phyloP scores from a whole-genome alignment of 768 basidiomycete species.

The Pleurotus eryngii region DNA sequence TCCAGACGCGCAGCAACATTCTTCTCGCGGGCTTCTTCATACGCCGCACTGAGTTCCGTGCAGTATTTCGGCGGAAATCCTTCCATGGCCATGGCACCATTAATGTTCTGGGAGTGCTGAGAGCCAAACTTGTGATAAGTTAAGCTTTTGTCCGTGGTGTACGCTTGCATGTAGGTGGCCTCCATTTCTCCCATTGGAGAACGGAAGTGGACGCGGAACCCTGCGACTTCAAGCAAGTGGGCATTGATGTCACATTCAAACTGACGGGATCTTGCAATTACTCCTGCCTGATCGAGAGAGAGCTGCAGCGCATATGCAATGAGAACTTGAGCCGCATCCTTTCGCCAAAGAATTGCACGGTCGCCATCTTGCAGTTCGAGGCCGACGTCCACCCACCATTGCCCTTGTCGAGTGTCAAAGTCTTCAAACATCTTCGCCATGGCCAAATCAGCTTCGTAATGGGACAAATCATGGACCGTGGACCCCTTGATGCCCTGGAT shows the following conservation, averaged over 20 bases:
- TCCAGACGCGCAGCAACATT: not conserved
- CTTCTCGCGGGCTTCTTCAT: not conserved
- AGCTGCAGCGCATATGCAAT: too few species aligned
- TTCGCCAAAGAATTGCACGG: not conserved
- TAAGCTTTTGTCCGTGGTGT: not conserved
- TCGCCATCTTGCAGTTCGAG: not conserved
- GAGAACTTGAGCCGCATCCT: not conserved
- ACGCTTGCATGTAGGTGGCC: not conserved
- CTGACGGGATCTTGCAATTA: not conserved
- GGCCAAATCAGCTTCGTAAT: not conserved
- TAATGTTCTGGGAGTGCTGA: not conserved
- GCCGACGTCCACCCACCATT: conserved; percentile 3
- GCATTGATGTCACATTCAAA: not conserved
- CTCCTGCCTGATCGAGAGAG: not conserved
- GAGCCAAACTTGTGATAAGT: not conserved
- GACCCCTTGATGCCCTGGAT: not conserved
- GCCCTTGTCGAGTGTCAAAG: not conserved
- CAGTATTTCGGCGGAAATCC: not conserved
- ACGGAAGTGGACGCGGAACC: not conserved
- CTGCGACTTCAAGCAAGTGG: not conserved
- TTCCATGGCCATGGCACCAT: not conserved
- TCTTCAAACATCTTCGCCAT: not conserved
- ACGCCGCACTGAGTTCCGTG: not conserved
- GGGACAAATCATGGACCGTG: not conserved
- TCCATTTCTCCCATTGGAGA: not conserved